Percentiles rank a stretch among this genome's conserved stretches.
Conservation (phyloP, 1,284 basidiomycete species). For the Pseudozyma hubeiensis region DNA sequence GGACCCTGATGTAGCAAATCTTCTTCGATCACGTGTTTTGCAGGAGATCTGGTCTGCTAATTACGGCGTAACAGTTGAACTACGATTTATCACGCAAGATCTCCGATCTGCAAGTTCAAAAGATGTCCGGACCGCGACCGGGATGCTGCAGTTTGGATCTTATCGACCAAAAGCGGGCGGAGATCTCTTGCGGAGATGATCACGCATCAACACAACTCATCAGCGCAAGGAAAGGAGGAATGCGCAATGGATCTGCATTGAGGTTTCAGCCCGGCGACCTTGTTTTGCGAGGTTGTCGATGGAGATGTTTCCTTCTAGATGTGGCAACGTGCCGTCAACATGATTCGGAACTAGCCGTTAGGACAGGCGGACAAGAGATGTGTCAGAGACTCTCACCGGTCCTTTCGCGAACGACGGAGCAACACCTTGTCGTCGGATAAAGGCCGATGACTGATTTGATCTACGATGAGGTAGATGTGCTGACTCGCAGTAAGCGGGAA, state of each 20-base stretch:
- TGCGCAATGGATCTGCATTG: neutral
- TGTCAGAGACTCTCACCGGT: too few species aligned
- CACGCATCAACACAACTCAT: constrained; percentile 1
- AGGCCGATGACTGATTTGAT: too few species aligned
- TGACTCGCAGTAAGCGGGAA: too few species aligned
- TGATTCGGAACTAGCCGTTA: neutral
- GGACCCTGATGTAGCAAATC: constrained; percentile 14
- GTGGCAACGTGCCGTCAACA: neutral
- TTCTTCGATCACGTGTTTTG: constrained; percentile 8
- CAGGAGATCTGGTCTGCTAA: too few species aligned
- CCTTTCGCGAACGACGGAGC: too few species aligned
- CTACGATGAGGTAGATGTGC: too few species aligned
- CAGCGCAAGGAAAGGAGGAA: neutral
- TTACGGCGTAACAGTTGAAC: constrained; percentile 73
- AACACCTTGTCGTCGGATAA: too few species aligned
- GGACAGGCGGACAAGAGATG: neutral
- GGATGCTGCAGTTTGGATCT: neutral
- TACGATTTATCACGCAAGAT: constrained; percentile 67
- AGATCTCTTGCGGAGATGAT: constrained; percentile 10
- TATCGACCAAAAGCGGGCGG: constrained; percentile 14
- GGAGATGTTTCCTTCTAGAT: too few species aligned
- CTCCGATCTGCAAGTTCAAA: constrained; percentile 10
- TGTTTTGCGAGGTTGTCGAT: neutral
- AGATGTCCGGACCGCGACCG: constrained; percentile 35
- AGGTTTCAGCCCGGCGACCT: neutral